phyloP scores from a whole-genome alignment of 495 filamentous ascomycete species.

The Penicillium steckii region DNA sequence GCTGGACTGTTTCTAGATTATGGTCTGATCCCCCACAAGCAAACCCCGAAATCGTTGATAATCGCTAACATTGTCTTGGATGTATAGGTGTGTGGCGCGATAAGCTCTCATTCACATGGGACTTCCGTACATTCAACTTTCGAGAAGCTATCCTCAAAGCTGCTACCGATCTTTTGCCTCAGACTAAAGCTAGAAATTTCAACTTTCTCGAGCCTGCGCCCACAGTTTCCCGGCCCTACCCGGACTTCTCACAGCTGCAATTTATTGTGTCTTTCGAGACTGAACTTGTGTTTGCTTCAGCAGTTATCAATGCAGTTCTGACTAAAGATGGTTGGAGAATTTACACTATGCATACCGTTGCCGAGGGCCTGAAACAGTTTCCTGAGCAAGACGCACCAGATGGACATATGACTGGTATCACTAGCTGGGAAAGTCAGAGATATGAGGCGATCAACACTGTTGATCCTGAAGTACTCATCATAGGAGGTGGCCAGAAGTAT shows the following conservation, averaged over 20 bases:
- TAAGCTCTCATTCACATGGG: constrained; percentile 26
- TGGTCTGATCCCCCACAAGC: constrained; percentile 13
- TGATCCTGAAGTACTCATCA: constrained; percentile 23
- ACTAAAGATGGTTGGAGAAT: constrained; percentile 22
- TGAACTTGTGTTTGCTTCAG: constrained; percentile 20
- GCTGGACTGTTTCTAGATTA: constrained; percentile 19
- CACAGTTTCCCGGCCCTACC: constrained; percentile 18
- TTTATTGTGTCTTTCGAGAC: constrained; percentile 25
- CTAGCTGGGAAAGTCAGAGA: constrained; percentile 24
- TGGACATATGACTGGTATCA: constrained; percentile 26
- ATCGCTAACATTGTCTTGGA: constrained; percentile 1
- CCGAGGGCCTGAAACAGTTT: constrained; percentile 18
- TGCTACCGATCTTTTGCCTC: constrained; percentile 22
- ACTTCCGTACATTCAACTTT: constrained; percentile 27
- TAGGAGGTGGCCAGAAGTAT: constrained; percentile 27
- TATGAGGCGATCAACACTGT: constrained; percentile 17
- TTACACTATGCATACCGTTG: constrained; percentile 25
- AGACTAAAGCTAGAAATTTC: constrained; percentile 22
- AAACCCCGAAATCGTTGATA: not conserved
- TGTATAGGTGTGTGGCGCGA: constrained; percentile 25
- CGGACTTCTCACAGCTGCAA: constrained; percentile 22
- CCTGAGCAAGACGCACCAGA: constrained; percentile 17
- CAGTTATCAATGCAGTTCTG: constrained; percentile 25
- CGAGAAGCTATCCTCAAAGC: constrained; percentile 20
- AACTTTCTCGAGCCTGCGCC: constrained; percentile 21